These are phyloP conservation scores for Phytophthora quininea DNA, from an alignment of 352 stramenopile genomes.

Conservation along the genomic window DNA sequence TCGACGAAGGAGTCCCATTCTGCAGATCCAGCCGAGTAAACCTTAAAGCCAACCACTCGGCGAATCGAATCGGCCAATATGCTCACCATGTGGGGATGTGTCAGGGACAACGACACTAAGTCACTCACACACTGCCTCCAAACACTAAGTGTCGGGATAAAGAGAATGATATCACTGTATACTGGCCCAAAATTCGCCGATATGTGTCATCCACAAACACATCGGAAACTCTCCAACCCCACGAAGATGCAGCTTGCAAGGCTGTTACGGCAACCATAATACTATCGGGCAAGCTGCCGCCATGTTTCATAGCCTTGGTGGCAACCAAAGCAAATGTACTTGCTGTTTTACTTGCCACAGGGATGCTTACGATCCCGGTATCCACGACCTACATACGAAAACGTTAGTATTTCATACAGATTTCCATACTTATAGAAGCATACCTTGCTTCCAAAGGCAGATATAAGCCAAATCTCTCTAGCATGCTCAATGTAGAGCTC, in stretches of 20 bases:
- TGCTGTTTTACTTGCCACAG: constrained; percentile 23
- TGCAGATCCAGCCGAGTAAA: constrained; percentile 36
- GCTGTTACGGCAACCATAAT: constrained; percentile 31
- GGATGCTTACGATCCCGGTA: constrained; percentile 20
- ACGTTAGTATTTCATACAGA: constrained; percentile 8
- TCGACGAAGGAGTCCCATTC: constrained; percentile 61
- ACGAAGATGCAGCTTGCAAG: constrained; percentile 47
- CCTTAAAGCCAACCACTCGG: constrained; percentile 41
- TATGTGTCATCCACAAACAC: constrained; percentile 44
- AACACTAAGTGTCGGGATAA: constrained; percentile 44
- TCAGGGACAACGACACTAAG: constrained; percentile 37
- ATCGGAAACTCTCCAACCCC: constrained; percentile 53
- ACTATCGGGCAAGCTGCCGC: constrained; percentile 25
- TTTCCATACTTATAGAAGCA: background rate
- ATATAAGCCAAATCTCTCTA: constrained; percentile 20
- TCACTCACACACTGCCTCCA: constrained; percentile 44
- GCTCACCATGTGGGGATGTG: constrained; percentile 39
- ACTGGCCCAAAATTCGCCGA: constrained; percentile 35
- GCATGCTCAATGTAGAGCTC: constrained; percentile 25
- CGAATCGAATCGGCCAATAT: constrained; percentile 45
- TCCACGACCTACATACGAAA: constrained; percentile 23
- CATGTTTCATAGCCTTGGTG: constrained; percentile 29
- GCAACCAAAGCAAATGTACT: constrained; percentile 30
- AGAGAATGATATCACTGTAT: constrained; percentile 51
- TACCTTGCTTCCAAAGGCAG: constrained; percentile 44